Evolutionary conservation across 805 yeast species (phyloP).

Genomic region (Ogataea corticis): DNA sequence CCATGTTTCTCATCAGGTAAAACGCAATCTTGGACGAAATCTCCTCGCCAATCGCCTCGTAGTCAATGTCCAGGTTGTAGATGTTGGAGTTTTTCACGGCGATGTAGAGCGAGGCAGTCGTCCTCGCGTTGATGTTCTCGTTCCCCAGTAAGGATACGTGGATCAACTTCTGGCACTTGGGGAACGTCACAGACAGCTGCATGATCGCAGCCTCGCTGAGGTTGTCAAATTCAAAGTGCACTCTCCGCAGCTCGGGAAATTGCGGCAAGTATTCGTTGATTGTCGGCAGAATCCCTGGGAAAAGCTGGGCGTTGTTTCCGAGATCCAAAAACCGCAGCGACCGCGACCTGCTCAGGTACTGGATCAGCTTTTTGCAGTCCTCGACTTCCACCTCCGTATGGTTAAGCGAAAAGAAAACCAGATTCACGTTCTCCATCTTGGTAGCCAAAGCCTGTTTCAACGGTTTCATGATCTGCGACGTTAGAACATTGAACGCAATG

Average conservation of each 20-base stretch:
- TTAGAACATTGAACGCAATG: constrained; percentile 54
- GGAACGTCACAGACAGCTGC: constrained; percentile 49
- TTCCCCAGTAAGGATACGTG: constrained; percentile 59
- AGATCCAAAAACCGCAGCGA: constrained; percentile 52
- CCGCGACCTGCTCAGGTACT: constrained; percentile 38
- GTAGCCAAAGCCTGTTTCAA: constrained; percentile 43
- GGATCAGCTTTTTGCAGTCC: constrained; percentile 42
- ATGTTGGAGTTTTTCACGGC: constrained; percentile 51
- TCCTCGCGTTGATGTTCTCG: constrained; percentile 41
- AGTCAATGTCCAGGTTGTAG: constrained; percentile 53
- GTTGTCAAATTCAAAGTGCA: constrained; percentile 57
- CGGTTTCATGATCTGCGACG: constrained; percentile 46
- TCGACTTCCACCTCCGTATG: constrained; percentile 44
- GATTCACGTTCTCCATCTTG: constrained; percentile 28
- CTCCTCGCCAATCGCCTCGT: constrained; percentile 52
- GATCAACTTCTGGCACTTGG: constrained; percentile 46
- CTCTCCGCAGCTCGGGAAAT: constrained; percentile 46
- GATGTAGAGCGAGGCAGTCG: constrained; percentile 51
- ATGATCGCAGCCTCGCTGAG: constrained; percentile 46
- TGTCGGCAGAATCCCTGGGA: constrained; percentile 50
- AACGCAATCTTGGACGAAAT: constrained; percentile 55
- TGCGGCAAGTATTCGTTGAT: constrained; percentile 46
- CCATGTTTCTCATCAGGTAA: constrained; percentile 59
- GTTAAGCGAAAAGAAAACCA: constrained; percentile 54
- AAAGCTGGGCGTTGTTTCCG: constrained; percentile 51